Evolutionary conservation across 225 moss, liverwort and hornwort genomes (phyloP).

Genomic region (Neckera pumila): DNA sequence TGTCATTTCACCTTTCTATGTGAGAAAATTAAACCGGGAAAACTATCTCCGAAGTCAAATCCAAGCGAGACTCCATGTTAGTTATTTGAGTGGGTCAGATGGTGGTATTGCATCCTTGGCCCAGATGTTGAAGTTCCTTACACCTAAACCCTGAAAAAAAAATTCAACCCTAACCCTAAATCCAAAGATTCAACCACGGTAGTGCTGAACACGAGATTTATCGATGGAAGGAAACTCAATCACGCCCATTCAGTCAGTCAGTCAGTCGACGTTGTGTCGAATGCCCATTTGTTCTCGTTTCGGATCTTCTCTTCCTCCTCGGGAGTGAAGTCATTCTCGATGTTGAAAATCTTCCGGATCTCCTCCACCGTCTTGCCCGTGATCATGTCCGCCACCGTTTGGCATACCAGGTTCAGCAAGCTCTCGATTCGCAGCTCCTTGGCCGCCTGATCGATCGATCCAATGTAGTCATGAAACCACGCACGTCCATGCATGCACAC

Average conservation of each 20-base stretch:
- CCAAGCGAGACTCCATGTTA: background rate
- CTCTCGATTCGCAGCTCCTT: slow-evolving; percentile 8
- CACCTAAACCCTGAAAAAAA: background rate
- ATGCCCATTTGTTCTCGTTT: slow-evolving; percentile 17
- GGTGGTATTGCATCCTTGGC: too few relatives aligned
- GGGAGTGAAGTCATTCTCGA: slow-evolving; percentile 9
- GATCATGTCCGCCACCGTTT: slow-evolving; percentile 11
- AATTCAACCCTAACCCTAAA: background rate
- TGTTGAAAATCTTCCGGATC: slow-evolving; percentile 11
- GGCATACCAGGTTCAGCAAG: slow-evolving; percentile 7
- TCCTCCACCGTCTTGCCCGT: slow-evolving; percentile 2
- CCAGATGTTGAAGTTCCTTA: background rate
- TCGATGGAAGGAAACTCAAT: background rate
- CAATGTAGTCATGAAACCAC: background rate
- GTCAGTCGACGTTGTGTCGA: background rate
- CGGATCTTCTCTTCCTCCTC: slow-evolving; percentile 19
- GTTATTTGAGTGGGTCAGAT: background rate
- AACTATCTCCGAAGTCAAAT: too few relatives aligned
- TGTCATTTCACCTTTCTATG: too few relatives aligned
- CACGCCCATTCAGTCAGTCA: too few relatives aligned
- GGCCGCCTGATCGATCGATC: background rate
- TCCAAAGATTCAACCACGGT: background rate
- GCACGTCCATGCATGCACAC: background rate
- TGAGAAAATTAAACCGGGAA: too few relatives aligned
- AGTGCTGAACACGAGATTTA: background rate